Evolutionary conservation across 1,284 basidiomycete species (phyloP), one percentile per base, ranked within the genome.

Genomic region (Thecaphora thlaspeos): DNA sequence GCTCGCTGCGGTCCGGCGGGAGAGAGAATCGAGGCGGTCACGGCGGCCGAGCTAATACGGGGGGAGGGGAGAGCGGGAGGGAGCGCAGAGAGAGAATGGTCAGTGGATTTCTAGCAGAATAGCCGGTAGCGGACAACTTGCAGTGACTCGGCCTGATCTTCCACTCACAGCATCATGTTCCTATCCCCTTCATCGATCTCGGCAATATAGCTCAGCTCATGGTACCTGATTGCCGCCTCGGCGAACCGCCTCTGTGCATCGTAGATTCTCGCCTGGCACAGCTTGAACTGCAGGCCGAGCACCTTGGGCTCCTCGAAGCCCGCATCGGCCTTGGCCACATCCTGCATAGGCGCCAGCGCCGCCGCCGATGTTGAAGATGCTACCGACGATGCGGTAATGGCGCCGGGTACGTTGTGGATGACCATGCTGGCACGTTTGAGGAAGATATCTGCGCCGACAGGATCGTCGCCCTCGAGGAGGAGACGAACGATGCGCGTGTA

Each of bases 1-100:
- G 91, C 91, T 37, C 95, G 88, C 76, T 91, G 91, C 3, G 94
- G 93, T 0, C 95, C 95, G 21, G 95, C 92, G 1, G 94, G 93
- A 1, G 93, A 92, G n/a, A 98, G 85, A 51, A 99, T 91, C 7
- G 91, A 91, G 70, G 92, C 94, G 0, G 90, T 93, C 18, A 97
- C 91, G 10, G 95, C 91, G 34, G 91, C 89, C 44, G 87, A 83
- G 19, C 91, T 94, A 4, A 30, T 3, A 24, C 7, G 5, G 34
- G 11, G 26, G 5, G 26, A 28, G 26, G 26, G 26, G 11, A 11
- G 26, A 28, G 11, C 19, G 8, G 3, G 26, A 22, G 21, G n/a
- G n/a, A n/a, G n/a, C n/a, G n/a, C n/a, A n/a, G n/a, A n/a, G n/a
- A n/a, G n/a, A n/a, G n/a, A n/a, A n/a, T n/a, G n/a, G n/a, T n/a